These are phyloP conservation scores for Colletotrichum lupini DNA, from an alignment of 2,329 filamentous ascomycete species.

Conservation along the genomic window DNA sequence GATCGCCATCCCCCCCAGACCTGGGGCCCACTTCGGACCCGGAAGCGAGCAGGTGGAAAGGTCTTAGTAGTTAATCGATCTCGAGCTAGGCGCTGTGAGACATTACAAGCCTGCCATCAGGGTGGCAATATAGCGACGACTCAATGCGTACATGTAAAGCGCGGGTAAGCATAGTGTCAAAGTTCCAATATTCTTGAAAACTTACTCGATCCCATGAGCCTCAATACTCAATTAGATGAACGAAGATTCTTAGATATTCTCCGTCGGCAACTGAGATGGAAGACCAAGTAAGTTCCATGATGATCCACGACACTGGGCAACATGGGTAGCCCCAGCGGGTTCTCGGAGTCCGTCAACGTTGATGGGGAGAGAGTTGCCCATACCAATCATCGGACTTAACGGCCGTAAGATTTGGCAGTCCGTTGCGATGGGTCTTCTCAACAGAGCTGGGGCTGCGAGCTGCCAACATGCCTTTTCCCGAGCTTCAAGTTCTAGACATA, in stretches of 20 bases:
- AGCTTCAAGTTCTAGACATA: background rate
- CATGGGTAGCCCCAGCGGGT: background rate
- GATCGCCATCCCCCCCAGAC: background rate
- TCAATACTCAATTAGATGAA: background rate
- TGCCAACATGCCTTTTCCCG: background rate
- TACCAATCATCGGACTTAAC: background rate
- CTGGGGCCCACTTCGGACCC: background rate
- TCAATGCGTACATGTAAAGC: background rate
- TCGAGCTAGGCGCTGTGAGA: background rate
- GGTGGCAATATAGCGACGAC: background rate
- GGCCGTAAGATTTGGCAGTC: background rate
- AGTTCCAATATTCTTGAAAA: no score
- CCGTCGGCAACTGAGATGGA: background rate
- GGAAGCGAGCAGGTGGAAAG: background rate
- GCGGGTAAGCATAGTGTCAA: no score
- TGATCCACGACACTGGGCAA: background rate
- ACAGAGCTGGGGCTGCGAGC: background rate
- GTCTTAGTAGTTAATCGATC: background rate
- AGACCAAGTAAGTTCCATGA: background rate
- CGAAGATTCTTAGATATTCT: background rate
- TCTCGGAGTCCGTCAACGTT: conserved; percentile 1
- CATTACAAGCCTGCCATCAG: background rate
- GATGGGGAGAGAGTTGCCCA: background rate
- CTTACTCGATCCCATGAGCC: background rate
- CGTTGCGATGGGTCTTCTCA: background rate